Evolutionary conservation across 2,329 filamentous ascomycete species (phyloP), one percentile per base, ranked within the genome.

Genomic region (Emergomyces africanus): DNA sequence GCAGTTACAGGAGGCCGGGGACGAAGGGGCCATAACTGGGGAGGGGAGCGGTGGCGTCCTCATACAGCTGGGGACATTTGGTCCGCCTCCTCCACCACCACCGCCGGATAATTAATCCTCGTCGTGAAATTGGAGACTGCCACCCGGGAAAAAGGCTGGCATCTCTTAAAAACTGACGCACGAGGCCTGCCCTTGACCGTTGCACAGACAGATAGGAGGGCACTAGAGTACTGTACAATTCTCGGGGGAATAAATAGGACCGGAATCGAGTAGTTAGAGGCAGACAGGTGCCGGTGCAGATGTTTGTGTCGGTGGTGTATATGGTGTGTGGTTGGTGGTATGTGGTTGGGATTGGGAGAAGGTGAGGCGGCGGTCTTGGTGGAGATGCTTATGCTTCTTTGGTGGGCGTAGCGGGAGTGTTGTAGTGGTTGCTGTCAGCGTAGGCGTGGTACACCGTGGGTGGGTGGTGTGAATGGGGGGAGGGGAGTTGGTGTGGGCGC

Each of bases 1-100:
- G 63, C 64, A 63, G 54, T 66, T 68, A 53, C 25, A 51, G 41
- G 67, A 63, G 61, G 65, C 64, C 56, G 67, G 57, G 59, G 71
- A 63, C 61, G 71, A 69, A 59, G 70, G 66, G 58, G 70, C 69
- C 63, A 72, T 69, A 60, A 69, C 69, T 63, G 71, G 71, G 62
- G 72, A 74, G 65, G 72, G 67, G 64, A 71, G 70, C 62, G 72
- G 70, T 69, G 71, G 66, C 60, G 68, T 72, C 66, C 68, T 73
- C 70, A 71, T 71, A 61, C 66, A 70, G 66, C 57, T 28, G n/a
- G 20, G 20, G 33, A 58, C 44, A 50, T 33, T 53, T 58, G 65
- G 63, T 61, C 66, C 60, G 68, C 67, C 71, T 66, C 65, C 65
- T 61, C 66, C 60, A 68, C 67, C 71, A 65, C 65, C 65, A 65